phyloP scores from a whole-genome alignment of 305 asterid genomes.

The Solanum chacoense region DNA sequence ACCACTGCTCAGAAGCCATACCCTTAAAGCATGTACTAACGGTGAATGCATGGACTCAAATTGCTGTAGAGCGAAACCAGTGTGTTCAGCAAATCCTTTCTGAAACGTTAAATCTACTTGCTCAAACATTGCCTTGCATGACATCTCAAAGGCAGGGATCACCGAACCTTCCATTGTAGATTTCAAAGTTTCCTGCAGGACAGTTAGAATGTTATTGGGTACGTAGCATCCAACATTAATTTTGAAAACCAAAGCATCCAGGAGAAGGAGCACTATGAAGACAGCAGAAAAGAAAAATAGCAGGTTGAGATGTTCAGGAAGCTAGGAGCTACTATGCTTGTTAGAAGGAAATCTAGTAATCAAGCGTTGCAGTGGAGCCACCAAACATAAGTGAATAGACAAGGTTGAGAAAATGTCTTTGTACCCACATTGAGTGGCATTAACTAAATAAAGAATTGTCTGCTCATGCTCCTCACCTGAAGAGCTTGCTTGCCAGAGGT shows the following conservation, averaged over 20 bases:
- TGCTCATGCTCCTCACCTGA: constrained; percentile 40
- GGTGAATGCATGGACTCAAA: constrained; percentile 77
- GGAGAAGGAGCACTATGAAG: neutral
- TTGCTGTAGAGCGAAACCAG: constrained; percentile 57
- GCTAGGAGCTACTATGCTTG: neutral
- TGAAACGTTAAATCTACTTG: constrained; percentile 75
- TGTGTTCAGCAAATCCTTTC: constrained; percentile 82
- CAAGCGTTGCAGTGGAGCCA: neutral
- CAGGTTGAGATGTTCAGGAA: neutral
- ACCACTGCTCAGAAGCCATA: constrained; percentile 12
- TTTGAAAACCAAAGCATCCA: neutral
- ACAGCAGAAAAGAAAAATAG: neutral
- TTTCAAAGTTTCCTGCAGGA: constrained; percentile 67
- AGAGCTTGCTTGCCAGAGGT: constrained; percentile 90
- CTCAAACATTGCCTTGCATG: constrained; percentile 84
- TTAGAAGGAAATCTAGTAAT: neutral
- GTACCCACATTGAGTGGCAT: neutral
- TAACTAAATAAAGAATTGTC: neutral
- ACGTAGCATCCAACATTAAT: neutral
- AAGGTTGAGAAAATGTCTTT: neutral
- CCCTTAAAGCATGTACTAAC: constrained; percentile 65
- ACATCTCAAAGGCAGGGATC: constrained; percentile 80
- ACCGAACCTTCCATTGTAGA: constrained; percentile 69
- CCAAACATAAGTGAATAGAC: neutral
- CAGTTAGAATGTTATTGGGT: constrained; percentile 4